Base-by-base conservation (phyloP, 768 basidiomycete species). In the Phlegmacium glaucopus region DNA sequence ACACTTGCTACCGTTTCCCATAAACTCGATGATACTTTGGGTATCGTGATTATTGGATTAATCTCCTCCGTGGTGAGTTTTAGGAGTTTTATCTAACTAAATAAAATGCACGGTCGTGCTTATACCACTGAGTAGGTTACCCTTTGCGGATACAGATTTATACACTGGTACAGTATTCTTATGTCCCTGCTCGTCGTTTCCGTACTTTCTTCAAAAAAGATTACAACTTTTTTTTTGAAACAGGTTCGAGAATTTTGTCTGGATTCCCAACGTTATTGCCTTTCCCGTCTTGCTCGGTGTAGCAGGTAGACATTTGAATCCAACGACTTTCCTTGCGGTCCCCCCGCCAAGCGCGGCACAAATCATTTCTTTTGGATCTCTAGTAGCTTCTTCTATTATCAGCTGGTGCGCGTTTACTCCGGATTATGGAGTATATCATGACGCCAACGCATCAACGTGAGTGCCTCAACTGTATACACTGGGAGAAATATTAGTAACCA, bases 261-360 rank as follows among this genome's bases (percentile, higher is more conserved):
- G n/a, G 88, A 67, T 87, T 7, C 87, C 88, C 0, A 77, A 81
- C 35, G 63, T 79, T 7, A 61, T 90, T 35, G 73, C 78, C 11
- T 83, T 85, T 61, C 60, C 85, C 25, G 73, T 86, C 22, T 77
- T 82, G 22, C 70, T 85, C 22, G 85, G 83, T 1, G 67, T 85
- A 4, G 78, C 84, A 0, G 84, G 82, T 0, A 80, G 82, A 55
- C 72, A 87, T 48, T 67, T 90, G 9, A 58, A 67, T 29, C 59
- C 63, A 1, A 58, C 66, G 22, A 69, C 58, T 16, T 58, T 60
- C 40, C 57, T 63, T 4, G 15, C 53, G 4, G 53, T 59, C 27
- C 67, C 69, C 9, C 25, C 62, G 1, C 60, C 69, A 15, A 52
- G 61, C 16, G 62, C 65, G 2, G 47, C 65, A 3, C 39, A 59